phyloP scores from a whole-genome alignment of 2,329 filamentous ascomycete genomes.

The Cladosporium sphaerospermum region DNA sequence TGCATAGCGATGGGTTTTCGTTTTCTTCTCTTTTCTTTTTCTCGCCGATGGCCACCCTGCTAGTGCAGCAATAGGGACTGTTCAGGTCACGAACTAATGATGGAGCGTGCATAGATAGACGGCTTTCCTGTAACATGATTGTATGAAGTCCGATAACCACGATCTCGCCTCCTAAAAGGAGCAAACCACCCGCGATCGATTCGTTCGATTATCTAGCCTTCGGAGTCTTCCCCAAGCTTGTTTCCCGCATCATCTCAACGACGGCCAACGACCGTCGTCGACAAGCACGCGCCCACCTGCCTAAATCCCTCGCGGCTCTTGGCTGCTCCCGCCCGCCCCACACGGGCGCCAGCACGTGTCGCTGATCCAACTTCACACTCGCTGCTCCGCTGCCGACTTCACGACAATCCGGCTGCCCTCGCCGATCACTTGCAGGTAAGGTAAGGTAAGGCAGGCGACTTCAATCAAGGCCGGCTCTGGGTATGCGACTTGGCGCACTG shows the following conservation, averaged over 20 bases:
- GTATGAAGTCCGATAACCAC: neutral
- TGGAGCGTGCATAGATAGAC: neutral
- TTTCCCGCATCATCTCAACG: neutral
- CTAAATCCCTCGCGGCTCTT: neutral
- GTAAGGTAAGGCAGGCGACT: neutral
- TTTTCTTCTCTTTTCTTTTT: neutral
- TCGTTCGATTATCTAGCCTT: no score
- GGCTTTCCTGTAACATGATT: neutral
- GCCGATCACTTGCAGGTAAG: neutral
- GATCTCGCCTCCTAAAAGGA: no score
- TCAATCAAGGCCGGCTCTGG: neutral
- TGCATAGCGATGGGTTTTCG: constrained; percentile 6
- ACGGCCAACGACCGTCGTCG: neutral
- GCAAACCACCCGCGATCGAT: no score
- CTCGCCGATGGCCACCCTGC: constrained; percentile 11
- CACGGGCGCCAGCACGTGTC: neutral
- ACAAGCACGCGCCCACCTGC: neutral
- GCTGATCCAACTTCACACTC: neutral
- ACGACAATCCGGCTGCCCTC: no score
- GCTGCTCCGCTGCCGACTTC: neutral
- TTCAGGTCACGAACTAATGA: neutral
- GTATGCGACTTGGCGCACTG: constrained; percentile 4
- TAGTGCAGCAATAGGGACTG: constrained; percentile 12
- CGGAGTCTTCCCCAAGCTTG: no score
- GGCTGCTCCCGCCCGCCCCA: neutral